phyloP scores from a whole-genome alignment of 2,329 filamentous ascomycete species.

The Scortechinia acanthostroma region DNA sequence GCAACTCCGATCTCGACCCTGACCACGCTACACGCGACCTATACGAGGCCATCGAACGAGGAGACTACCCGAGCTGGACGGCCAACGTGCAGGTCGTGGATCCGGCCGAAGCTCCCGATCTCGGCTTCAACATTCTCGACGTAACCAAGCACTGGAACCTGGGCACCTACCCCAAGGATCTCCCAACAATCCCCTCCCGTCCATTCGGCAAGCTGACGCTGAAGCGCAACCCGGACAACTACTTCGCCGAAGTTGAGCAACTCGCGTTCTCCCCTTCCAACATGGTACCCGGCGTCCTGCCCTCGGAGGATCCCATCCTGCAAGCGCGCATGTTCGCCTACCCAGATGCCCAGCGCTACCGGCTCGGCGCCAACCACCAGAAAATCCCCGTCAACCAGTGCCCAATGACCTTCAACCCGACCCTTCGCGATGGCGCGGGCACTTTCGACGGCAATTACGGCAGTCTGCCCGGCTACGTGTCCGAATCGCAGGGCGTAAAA shows the following conservation, averaged over 20 bases:
- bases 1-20: constrained; percentile 39
- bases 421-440: background rate
- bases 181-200: constrained; percentile 27
- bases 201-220: constrained; percentile 40
- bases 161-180: constrained; percentile 33
- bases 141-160: constrained; percentile 53
- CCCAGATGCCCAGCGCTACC: constrained; percentile 45
- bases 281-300: constrained; percentile 44
- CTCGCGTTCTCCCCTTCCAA: constrained; percentile 46
- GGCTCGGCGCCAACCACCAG: constrained; percentile 49
- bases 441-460: background rate
- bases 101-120: constrained; percentile 36
- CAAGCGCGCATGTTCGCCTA: constrained; percentile 47
- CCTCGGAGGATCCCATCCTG: constrained; percentile 43
- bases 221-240: constrained; percentile 28
- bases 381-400: constrained; percentile 42
- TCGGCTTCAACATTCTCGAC: constrained; percentile 43
- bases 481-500: background rate
- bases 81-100: constrained; percentile 45
- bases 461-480: background rate
- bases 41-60: constrained; percentile 31
- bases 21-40: constrained; percentile 41
- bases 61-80: constrained; percentile 39
- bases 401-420: constrained; percentile 11
- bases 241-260: constrained; percentile 49